Base-by-base conservation (phyloP, 202 grass and related monocot genomes). In the Bolboschoenoplectus hybrid region DNA sequence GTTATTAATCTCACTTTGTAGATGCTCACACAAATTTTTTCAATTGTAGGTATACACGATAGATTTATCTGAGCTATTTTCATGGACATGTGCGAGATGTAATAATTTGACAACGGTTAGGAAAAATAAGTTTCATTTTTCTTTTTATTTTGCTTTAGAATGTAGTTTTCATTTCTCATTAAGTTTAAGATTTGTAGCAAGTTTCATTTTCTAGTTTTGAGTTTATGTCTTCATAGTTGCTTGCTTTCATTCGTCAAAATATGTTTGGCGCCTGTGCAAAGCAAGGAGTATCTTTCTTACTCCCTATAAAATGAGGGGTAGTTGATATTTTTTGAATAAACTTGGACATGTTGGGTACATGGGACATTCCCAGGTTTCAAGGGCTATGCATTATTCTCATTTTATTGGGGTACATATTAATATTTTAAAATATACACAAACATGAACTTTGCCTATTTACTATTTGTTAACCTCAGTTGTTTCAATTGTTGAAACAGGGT, bases 51-150 rank as follows among this genome's bases (percentile, higher is more conserved):
- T 94, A 47, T 97, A 97, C 49, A 94, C 94, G 62, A 87, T 92
- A 85, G 95, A 97, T 88, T 89, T 97, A 87, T 94, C 95, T 58
- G 85, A 82, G 32, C 83, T 97, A 11, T 93, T 86, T 88, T 87
- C 92, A 74, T 97, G 95, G 95, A 97, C 95, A 60, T 97, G 95
- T 73, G 81, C 88, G 39, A 97, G 95, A 61, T 97, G 95, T 74
- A 90, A 92, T 74, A 89, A 94, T 87, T 86, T 97, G 82, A 97
- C 91, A 83, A 90, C 75, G 86, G 94, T 97, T 44, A 94, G 86
- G 85, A 89, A 86, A 80, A 6, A 56, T n/a, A 45, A 81, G 47
- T 64, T 6, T 32, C 19, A 32, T 74, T 63, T 13, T 70, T 81
- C 39, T 45, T 66, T 87, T 81, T 3, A 16, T 68, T 91, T 89